Conservation (phyloP, 1,284 basidiomycete genomes). For the Heterobasidion annosum region DNA sequence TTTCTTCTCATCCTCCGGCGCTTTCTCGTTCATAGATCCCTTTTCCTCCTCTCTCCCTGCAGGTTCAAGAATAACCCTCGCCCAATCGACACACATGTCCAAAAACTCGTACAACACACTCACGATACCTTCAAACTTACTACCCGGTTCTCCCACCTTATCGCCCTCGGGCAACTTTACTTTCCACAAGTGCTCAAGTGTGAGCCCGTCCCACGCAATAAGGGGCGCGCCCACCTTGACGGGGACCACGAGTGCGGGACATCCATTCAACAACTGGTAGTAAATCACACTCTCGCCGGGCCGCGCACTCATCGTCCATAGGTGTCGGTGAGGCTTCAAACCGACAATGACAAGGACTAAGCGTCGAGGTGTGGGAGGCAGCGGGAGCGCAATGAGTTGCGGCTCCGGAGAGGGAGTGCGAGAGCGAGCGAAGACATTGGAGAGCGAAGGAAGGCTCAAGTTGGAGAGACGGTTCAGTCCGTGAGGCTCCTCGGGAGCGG, state of each 20-base stretch:
- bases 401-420: constrained; percentile 43
- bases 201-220: constrained; percentile 52
- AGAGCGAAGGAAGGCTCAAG: constrained; percentile 18
- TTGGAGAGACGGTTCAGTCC: constrained; percentile 10
- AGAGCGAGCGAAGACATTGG: constrained; percentile 35
- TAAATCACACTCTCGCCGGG: constrained; percentile 54
- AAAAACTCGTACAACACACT: constrained; percentile 48
- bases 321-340: constrained; percentile 46
- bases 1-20: constrained; percentile 18
- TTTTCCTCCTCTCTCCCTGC: constrained; percentile 8
- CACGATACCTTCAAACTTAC: constrained; percentile 42
- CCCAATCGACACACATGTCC: constrained; percentile 56
- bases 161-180: constrained; percentile 31
- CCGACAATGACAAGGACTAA: constrained; percentile 48
- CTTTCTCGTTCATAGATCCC: constrained; percentile 14
- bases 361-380: constrained; percentile 37
- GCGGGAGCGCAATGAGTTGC: constrained; percentile 29
- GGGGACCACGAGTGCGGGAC: constrained; percentile 49
- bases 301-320: constrained; percentile 51
- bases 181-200: constrained; percentile 48
- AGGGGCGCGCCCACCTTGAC: constrained; percentile 51
- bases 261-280: constrained; percentile 53
- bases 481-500: not conserved
- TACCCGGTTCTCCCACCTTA: constrained; percentile 17
- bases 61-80: constrained; percentile 28